Percentiles rank a stretch among this genome's conserved stretches.
Conservation (phyloP, 305 asterid genomes). For the Solanum hybrid region DNA sequence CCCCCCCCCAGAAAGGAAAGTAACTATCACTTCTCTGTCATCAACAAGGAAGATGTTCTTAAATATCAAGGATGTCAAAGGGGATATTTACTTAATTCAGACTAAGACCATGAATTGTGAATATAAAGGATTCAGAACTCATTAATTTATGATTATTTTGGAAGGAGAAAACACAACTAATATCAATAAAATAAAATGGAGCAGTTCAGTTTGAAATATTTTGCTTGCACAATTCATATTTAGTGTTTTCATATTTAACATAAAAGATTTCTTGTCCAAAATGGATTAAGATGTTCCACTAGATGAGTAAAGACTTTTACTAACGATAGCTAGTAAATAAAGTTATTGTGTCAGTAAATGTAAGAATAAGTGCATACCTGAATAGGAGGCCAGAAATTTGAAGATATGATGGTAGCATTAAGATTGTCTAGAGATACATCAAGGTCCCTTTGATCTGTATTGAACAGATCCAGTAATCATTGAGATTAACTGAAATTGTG, state of each 20-base stretch:
- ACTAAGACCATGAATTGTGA: not conserved
- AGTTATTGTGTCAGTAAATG: not conserved
- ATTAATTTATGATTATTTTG: not conserved
- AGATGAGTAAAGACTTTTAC: not conserved
- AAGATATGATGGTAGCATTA: constrained; percentile 76
- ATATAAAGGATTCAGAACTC: not conserved
- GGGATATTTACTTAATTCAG: not conserved
- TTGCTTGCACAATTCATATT: not conserved
- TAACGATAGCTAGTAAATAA: not conserved
- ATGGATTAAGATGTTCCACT: not conserved
- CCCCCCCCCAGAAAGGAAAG: not conserved
- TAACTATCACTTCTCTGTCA: not conserved
- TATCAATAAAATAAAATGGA: not conserved
- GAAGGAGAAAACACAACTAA: not conserved
- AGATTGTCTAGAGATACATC: constrained; percentile 58
- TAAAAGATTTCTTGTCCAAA: not conserved
- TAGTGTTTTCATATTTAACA: not conserved
- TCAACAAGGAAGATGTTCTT: not conserved
- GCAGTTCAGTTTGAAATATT: not conserved
- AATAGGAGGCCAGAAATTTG: constrained; percentile 98
- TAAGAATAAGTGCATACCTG: constrained; percentile 43
- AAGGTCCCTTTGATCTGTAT: constrained; percentile 40
- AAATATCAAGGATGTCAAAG: not conserved
- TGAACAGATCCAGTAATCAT: constrained; percentile 12
- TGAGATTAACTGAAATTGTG: not conserved